These are phyloP conservation scores for Triticum aestivum DNA, from an alignment of 176 grass and related monocot species.

Conservation along the genomic window DNA sequence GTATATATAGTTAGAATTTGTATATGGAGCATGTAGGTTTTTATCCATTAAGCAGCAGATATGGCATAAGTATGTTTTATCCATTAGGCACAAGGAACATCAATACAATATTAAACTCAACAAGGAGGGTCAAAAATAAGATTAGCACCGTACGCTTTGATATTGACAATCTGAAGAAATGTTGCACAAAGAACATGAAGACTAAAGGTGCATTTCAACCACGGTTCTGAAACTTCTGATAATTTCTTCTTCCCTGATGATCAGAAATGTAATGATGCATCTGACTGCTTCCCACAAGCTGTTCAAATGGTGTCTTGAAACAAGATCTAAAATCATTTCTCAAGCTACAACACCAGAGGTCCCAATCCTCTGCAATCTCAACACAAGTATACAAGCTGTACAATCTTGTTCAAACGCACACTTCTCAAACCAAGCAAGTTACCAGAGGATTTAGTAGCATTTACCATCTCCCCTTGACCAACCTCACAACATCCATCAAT, in stretches of 20 bases:
- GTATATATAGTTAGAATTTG: conserved; percentile 24
- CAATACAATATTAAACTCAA: not conserved
- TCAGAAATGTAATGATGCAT: conserved; percentile 1
- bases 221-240: not conserved
- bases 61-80: not conserved
- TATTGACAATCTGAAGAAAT: not conserved
- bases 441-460: conserved; percentile 15
- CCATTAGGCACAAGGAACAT: not conserved
- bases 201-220: not conserved
- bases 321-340: not conserved
- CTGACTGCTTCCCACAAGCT: not conserved
- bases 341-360: conserved; percentile 26
- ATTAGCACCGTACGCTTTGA: not conserved
- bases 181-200: not conserved
- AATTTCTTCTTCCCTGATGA: not conserved
- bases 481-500: not conserved
- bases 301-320: not conserved
- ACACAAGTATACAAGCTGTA: conserved; percentile 32
- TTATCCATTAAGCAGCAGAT: conserved; percentile 31
- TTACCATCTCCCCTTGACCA: not conserved
- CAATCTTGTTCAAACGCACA: conserved; percentile 36
- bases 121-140: too few species aligned
- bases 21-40: conserved; percentile 24
- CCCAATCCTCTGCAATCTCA: conserved; percentile 15
- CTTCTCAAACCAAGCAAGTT: conserved; percentile 39